These are phyloP conservation scores for Lichtheimia ornata DNA, from an alignment of 371 early-diverging fungal species.

Conservation along the genomic window DNA sequence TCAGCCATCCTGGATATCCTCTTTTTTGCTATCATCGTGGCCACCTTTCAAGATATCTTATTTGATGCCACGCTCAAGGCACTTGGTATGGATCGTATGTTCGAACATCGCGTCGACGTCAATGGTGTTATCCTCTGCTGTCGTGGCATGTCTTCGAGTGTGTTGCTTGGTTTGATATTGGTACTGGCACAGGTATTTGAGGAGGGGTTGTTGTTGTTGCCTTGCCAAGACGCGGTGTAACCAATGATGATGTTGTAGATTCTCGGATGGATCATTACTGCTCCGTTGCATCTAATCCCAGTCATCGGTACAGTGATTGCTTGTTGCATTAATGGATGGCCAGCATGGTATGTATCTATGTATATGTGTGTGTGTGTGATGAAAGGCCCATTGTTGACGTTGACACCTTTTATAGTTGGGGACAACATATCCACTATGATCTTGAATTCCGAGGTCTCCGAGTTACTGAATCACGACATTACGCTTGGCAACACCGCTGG, in stretches of 20 bases:
- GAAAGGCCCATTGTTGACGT: background rate
- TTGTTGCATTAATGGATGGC: constrained; percentile 61
- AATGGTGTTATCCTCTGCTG: constrained; percentile 38
- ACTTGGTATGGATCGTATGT: constrained; percentile 52
- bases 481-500: constrained; percentile 39
- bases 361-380: background rate
- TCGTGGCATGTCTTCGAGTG: constrained; percentile 39
- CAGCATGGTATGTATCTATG: constrained; percentile 33
- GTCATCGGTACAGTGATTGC: constrained; percentile 54
- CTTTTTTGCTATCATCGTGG: constrained; percentile 54
- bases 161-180: constrained; percentile 18
- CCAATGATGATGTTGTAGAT: constrained; percentile 29
- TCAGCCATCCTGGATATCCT: constrained; percentile 51
- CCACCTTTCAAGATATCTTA: constrained; percentile 56
- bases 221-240: constrained; percentile 4
- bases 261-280: constrained; percentile 49
- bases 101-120: constrained; percentile 38
- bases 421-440: constrained; percentile 56
- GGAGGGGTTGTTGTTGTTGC: background rate
- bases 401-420: constrained; percentile 39
- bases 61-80: constrained; percentile 58
- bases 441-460: constrained; percentile 56
- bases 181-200: constrained; percentile 16
- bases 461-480: constrained; percentile 40
- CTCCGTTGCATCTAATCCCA: constrained; percentile 64